Conservation (phyloP, 169 alveolate species). For the Plasmodium fragile region DNA sequence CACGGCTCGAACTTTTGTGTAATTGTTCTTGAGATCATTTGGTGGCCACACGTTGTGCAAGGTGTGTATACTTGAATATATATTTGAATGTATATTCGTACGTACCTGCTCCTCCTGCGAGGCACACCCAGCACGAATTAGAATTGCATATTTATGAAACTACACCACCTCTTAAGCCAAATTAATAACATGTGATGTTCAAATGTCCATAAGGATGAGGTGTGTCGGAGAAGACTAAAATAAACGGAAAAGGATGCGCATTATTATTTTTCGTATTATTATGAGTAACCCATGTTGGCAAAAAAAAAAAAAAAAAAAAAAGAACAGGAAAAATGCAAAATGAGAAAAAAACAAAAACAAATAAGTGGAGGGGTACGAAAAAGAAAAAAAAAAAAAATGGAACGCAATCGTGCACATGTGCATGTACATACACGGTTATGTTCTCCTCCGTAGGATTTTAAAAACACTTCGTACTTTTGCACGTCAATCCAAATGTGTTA, state of each 20-base stretch:
- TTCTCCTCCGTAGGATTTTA: neutral
- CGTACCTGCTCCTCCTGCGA: neutral
- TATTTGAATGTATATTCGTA: neutral
- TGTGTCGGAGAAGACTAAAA: neutral
- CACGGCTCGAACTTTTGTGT: neutral
- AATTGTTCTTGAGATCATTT: neutral
- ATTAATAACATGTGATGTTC: neutral
- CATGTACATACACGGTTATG: neutral
- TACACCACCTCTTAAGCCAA: neutral
- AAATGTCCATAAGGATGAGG: neutral
- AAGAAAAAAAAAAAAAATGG: neutral
- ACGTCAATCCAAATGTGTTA: neutral
- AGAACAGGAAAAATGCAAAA: neutral
- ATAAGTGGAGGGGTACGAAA: neutral
- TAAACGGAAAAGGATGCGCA: neutral
- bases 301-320: neutral
- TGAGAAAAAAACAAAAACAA: neutral
- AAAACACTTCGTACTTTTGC: neutral
- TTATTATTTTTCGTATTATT: neutral
- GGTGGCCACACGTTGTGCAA: neutral
- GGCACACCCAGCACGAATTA: neutral
- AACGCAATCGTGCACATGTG: neutral
- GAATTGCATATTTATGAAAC: neutral
- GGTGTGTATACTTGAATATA: neutral
- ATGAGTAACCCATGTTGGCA: conserved; percentile 4